Evolutionary conservation across 108 stramenopile genomes (phyloP).

Genomic region (Pseudonitzschia multiseries): DNA sequence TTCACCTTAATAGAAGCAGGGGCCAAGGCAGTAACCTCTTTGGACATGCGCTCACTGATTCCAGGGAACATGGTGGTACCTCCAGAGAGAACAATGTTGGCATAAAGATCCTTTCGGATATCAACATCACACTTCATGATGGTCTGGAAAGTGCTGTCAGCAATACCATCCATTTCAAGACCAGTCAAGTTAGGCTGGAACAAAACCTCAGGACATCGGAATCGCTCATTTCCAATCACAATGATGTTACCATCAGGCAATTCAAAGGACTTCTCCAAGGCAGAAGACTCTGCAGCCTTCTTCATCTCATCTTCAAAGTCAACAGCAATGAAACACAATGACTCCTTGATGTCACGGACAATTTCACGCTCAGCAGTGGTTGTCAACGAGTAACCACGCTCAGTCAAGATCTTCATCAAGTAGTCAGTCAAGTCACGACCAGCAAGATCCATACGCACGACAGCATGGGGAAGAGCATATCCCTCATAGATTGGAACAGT

Average conservation of each 20-base stretch:
- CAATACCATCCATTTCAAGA: constrained; percentile 97
- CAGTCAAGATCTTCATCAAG: constrained; percentile 94
- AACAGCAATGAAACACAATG: constrained; percentile 88
- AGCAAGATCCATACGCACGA: constrained; percentile 91
- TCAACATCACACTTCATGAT: constrained; percentile 99
- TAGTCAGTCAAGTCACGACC: constrained; percentile 95
- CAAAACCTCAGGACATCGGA: constrained; percentile 93
- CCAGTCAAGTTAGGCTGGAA: constrained; percentile 97
- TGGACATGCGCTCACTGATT: constrained; percentile 99
- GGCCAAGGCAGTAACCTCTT: constrained; percentile 96
- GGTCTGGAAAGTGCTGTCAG: constrained; percentile 98
- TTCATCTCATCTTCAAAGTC: constrained; percentile 94
- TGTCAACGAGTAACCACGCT: constrained; percentile 92
- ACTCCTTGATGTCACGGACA: constrained; percentile 94
- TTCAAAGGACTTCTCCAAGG: constrained; percentile 92
- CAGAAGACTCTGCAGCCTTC: constrained; percentile 90
- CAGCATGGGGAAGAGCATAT: constrained; percentile 95
- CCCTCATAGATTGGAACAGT: constrained; percentile 97
- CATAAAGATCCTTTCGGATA: constrained; percentile 96
- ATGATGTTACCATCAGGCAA: constrained; percentile 94
- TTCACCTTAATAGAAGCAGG: constrained; percentile 97
- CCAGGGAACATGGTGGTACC: constrained; percentile 99
- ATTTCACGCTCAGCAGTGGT: constrained; percentile 95
- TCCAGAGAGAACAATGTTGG: constrained; percentile 93
- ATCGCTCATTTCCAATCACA: constrained; percentile 92